phyloP scores from a whole-genome alignment of 306 rosid genomes.

The Ormosia emarginata region DNA sequence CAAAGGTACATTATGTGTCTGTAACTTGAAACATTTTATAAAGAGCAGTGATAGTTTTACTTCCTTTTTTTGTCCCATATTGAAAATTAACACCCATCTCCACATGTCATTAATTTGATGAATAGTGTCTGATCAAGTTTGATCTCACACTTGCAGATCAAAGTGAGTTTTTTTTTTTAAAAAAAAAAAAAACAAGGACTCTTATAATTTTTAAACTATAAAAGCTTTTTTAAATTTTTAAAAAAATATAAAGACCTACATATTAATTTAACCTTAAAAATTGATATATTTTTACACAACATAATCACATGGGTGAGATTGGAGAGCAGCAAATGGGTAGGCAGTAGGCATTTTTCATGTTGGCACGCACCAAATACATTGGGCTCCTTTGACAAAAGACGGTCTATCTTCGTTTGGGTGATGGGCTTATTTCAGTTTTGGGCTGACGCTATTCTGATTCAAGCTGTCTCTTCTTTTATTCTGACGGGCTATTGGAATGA shows the following conservation, averaged over 20 bases:
- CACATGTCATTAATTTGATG: background rate
- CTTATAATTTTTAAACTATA: too few species aligned
- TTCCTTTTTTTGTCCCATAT: background rate
- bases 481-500: too few species aligned
- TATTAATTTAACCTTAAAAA: too few species aligned
- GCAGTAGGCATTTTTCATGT: background rate
- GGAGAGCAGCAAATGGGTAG: too few species aligned
- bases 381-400: background rate
- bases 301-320: too few species aligned
- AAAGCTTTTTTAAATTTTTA: too few species aligned
- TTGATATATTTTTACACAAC: too few species aligned
- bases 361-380: background rate
- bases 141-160: background rate
- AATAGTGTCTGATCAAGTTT: background rate
- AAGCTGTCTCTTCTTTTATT: background rate
- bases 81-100: too few species aligned
- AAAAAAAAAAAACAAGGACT: too few species aligned
- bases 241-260: too few species aligned
- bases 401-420: background rate
- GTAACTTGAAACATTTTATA: background rate
- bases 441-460: background rate
- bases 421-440: background rate
- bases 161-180: background rate
- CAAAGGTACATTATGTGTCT: too few species aligned
- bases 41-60: background rate